Evolutionary conservation across 78 protist species (phyloP).

Genomic region (Dictyostelium capitatum): DNA sequence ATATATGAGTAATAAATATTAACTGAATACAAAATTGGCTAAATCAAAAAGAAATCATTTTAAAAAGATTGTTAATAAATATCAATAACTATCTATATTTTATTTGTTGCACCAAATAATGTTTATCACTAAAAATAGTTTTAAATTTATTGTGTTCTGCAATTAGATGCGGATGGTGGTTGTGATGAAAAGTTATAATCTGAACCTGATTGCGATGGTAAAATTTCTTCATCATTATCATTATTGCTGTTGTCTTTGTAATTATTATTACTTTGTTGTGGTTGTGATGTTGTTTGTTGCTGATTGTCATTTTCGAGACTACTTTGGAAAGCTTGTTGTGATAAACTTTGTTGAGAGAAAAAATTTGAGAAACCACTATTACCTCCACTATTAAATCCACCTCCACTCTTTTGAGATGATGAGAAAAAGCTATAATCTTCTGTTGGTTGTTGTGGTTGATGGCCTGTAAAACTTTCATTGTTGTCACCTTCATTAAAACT

Average conservation of each 20-base stretch:
- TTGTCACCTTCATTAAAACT: not conserved
- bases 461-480: not conserved
- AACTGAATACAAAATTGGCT: no score
- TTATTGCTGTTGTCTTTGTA: no score
- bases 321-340: not conserved
- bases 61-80: no score
- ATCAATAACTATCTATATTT: no score
- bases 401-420: not conserved
- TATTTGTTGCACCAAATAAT: no score
- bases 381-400: not conserved
- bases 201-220: not conserved
- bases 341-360: not conserved
- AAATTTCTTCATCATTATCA: not conserved
- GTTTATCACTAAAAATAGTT: no score
- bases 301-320: not conserved
- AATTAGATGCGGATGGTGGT: not conserved
- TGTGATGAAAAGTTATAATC: conserved; percentile 9
- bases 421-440: not conserved
- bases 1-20: no score
- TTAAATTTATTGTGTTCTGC: not conserved
- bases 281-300: not conserved
- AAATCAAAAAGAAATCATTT: no score
- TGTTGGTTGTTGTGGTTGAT: not conserved
- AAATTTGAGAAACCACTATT: not conserved
- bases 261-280: not conserved